A percentile compares a stretch with the other conserved stretches of the same genome.
Evolutionary conservation across 345 rosid genomes (phyloP).

Genomic region (Populus ilicifolia): DNA sequence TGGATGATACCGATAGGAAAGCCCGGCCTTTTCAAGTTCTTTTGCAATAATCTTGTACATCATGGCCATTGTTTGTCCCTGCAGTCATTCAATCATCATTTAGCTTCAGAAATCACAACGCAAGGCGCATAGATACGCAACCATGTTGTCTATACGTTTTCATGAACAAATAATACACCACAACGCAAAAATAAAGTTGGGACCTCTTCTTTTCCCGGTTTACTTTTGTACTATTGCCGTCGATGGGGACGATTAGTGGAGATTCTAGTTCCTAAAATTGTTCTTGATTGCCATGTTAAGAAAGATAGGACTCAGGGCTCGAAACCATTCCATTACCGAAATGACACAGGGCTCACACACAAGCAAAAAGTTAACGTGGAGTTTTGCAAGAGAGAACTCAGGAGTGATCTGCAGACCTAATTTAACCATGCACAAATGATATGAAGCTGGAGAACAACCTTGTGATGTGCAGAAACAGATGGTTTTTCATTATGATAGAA

Average conservation of each 20-base stretch:
- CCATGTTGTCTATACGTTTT: too few species aligned
- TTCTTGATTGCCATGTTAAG: too few species aligned
- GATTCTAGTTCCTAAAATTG: too few species aligned
- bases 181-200: too few species aligned
- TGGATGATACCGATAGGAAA: conserved; percentile 38
- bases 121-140: not conserved
- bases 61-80: conserved; percentile 71
- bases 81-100: conserved; percentile 11
- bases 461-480: not conserved
- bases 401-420: not conserved
- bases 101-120: not conserved
- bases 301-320: too few species aligned
- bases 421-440: not conserved
- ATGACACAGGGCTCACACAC: too few species aligned
- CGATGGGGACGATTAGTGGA: too few species aligned
- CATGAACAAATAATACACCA: too few species aligned
- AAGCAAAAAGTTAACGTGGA: not conserved
- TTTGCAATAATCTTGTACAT: conserved; percentile 56
- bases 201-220: too few species aligned
- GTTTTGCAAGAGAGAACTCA: too few species aligned
- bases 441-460: not conserved
- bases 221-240: too few species aligned
- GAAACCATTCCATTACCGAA: too few species aligned
- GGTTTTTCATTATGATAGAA: not conserved
- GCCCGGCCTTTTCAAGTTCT: conserved; percentile 44